phyloP scores from a whole-genome alignment of 1,284 basidiomycete genomes.

The Schizopora paradoxa region DNA sequence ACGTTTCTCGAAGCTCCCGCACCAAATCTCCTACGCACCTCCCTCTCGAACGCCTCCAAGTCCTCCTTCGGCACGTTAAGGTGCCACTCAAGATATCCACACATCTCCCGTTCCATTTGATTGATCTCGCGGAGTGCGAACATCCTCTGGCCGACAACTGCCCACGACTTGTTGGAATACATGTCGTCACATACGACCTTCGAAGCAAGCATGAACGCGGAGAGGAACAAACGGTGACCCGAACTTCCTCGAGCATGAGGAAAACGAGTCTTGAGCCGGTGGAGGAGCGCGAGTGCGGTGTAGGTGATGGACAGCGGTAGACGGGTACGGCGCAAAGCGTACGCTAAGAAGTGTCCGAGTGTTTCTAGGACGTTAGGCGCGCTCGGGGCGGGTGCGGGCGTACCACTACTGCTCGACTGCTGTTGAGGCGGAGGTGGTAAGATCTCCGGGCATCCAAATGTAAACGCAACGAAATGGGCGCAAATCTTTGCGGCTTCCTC shows the following conservation, averaged over 20 bases:
- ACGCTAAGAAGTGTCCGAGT: constrained; percentile 81
- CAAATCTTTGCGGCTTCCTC: constrained; percentile 37
- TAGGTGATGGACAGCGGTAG: constrained; percentile 79
- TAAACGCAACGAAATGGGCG: constrained; percentile 38
- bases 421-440: constrained; percentile 18
- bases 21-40: constrained; percentile 62
- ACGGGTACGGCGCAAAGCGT: constrained; percentile 40
- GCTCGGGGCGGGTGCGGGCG: constrained; percentile 32
- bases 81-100: constrained; percentile 89
- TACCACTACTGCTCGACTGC: no score
- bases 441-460: constrained; percentile 24
- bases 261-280: constrained; percentile 85
- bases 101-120: constrained; percentile 95
- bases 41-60: constrained; percentile 57
- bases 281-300: constrained; percentile 79
- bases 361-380: constrained; percentile 52
- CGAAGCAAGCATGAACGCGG: constrained; percentile 88
- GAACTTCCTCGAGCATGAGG: constrained; percentile 89
- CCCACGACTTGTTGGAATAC: constrained; percentile 94
- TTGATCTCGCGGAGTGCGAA: constrained; percentile 88
- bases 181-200: constrained; percentile 96
- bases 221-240: constrained; percentile 86
- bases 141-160: constrained; percentile 88
- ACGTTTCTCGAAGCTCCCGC: no score
- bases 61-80: constrained; percentile 67